Base-by-base conservation (phyloP, 1,284 basidiomycete species). In the Boletellus deceptivus region DNA sequence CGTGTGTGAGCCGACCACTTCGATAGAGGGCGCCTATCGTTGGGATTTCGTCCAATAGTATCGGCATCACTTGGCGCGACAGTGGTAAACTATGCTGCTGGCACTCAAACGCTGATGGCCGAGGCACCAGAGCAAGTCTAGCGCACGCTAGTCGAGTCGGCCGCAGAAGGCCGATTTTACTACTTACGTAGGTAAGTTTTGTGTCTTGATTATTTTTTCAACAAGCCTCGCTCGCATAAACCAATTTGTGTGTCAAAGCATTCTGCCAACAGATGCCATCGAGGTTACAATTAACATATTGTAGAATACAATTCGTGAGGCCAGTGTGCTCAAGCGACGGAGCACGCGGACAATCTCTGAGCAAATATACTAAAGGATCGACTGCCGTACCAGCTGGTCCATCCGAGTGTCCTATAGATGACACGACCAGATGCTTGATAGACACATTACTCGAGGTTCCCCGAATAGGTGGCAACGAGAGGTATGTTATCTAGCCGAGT, bases 21-120 rank as follows among this genome's bases (percentile, higher is more conserved):
- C 69, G 69, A 64, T 81, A 86, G 37, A 82, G 69, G 50, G 77
- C 65, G 20, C 71, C 71, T 18, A 86, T 65, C 5, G 82, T 82
- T 22, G 72, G 75, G 48, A 86, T 80, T 48, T 72, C 72, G 20
- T 64, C 62, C 24, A 81, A 61, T 16, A 49, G 58, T 41, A 78
- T 65, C 24, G 70, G 49, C 70, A 74, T 72, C 41, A 53, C 41
- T 65, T n/a, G 63, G 27, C 14, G 24, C 17, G 11, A 22, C 6
- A 13, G 7, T 8, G 2, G 27, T 29, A 29, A 13, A 11, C 11
- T 29, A 13, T 29, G 27, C 11, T 29, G 11, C 11, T 13, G 11
- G 27, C 24, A 8, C 27, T 29, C 1, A 31, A 31, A 11, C 7
- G 27, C 27, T 11, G 7, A 29, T 4, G 20, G 27, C 29, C 25